These are phyloP conservation scores for Ramularia endophylla DNA, from an alignment of 2,329 filamentous ascomycete species.

Conservation along the genomic window DNA sequence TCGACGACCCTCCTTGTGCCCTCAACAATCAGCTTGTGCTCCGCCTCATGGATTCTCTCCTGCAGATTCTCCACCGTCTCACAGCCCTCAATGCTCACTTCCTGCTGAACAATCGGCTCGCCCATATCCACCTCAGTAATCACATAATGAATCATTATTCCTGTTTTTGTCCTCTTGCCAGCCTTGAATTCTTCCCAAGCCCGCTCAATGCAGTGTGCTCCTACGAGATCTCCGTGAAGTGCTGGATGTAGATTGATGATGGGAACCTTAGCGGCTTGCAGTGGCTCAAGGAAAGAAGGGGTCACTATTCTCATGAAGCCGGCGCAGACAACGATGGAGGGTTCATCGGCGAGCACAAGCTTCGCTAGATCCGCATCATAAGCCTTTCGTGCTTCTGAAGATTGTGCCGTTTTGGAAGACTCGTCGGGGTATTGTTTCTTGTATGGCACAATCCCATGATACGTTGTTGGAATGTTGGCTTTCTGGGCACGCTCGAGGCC, in stretches of 20 bases:
- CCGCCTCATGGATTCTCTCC: slow-evolving; percentile 65
- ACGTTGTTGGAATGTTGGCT: slow-evolving; percentile 63
- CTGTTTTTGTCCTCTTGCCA: slow-evolving; percentile 61
- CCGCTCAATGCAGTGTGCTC: slow-evolving; percentile 64
- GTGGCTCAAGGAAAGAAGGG: slow-evolving; percentile 60
- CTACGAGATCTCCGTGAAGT: slow-evolving; percentile 68
- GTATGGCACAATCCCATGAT: slow-evolving; percentile 75
- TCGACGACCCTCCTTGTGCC: slow-evolving; percentile 54
- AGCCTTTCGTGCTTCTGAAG: slow-evolving; percentile 49
- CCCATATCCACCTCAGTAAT: slow-evolving; percentile 71
- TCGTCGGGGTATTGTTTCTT: slow-evolving; percentile 60
- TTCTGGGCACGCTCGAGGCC: slow-evolving; percentile 56
- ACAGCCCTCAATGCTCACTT: slow-evolving; percentile 56
- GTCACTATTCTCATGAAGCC: slow-evolving; percentile 86
- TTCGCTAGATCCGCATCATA: slow-evolving; percentile 73
- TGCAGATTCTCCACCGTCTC: slow-evolving; percentile 62
- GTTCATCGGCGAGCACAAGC: slow-evolving; percentile 58
- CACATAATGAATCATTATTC: slow-evolving; percentile 87
- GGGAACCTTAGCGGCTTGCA: slow-evolving; percentile 55
- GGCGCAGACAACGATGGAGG: slow-evolving; percentile 72
- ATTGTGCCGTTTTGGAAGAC: slow-evolving; percentile 35
- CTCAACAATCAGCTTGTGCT: slow-evolving; percentile 74
- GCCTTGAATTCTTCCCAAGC: slow-evolving; percentile 68
- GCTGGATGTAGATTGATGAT: slow-evolving; percentile 83
- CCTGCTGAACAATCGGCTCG: slow-evolving; percentile 61